Conservation (phyloP, 2,329 filamentous ascomycete species). For the Zelopaecilomyces penicillatus region DNA sequence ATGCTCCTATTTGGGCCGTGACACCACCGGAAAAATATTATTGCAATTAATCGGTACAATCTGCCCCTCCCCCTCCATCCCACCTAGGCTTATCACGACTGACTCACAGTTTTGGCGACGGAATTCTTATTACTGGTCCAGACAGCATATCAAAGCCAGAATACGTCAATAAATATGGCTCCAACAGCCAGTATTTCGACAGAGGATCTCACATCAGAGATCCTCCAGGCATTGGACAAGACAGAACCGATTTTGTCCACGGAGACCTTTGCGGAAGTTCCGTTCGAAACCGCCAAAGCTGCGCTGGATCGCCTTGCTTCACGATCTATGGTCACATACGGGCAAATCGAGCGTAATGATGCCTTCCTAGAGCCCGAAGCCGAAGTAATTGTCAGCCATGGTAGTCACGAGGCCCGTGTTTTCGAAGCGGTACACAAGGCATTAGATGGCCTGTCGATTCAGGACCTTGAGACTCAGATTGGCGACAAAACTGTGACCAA, state of each 20-base stretch:
- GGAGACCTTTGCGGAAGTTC: constrained; percentile 58
- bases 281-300: constrained; percentile 68
- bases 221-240: constrained; percentile 58
- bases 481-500: constrained; percentile 67
- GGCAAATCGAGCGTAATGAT: constrained; percentile 73
- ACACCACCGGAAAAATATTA: constrained; percentile 7
- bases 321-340: constrained; percentile 79
- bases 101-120: constrained; percentile 5
- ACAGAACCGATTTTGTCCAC: constrained; percentile 58
- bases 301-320: constrained; percentile 79
- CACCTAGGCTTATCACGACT: constrained; percentile 1
- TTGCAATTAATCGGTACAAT: constrained; percentile 3
- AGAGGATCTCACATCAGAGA: constrained; percentile 53
- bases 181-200: constrained; percentile 7
- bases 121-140: constrained; percentile 4
- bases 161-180: constrained; percentile 4
- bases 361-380: constrained; percentile 67
- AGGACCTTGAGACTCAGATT: constrained; percentile 60
- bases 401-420: constrained; percentile 75
- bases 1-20: background rate
- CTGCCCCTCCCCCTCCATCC: constrained; percentile 12
- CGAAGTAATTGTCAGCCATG: constrained; percentile 61
- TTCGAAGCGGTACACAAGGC: constrained; percentile 65
- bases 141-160: background rate
- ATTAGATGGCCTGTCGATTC: constrained; percentile 72